Conservation (phyloP, 2,329 filamentous ascomycete species). For the Scedosporium dehoogii region DNA sequence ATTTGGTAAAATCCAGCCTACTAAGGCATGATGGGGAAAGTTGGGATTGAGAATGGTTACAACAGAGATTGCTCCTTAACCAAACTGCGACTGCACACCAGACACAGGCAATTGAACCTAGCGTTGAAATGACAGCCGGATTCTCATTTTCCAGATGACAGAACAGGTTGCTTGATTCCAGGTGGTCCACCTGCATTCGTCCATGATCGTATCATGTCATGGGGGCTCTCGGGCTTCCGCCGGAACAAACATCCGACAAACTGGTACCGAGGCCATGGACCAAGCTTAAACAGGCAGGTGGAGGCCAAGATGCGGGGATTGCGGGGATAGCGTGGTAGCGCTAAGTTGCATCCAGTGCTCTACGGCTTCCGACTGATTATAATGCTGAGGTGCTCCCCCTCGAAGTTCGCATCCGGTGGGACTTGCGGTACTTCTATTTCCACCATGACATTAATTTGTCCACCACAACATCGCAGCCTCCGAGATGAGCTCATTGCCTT, state of each 20-base stretch:
- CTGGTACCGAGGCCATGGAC: not conserved
- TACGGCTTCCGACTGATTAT: not conserved
- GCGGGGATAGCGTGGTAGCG: not conserved
- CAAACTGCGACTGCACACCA: too few species aligned
- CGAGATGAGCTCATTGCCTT: slow-evolving; percentile 1
- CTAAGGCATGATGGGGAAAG: too few species aligned
- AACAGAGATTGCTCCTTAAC: too few species aligned
- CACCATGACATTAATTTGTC: not conserved
- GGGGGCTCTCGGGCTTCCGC: not conserved
- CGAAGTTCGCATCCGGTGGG: slow-evolving; percentile 3
- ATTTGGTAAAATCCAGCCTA: too few species aligned
- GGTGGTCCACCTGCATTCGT: too few species aligned
- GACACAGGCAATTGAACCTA: too few species aligned
- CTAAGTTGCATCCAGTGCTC: not conserved
- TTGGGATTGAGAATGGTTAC: too few species aligned
- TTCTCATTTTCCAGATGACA: too few species aligned
- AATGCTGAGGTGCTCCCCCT: not conserved
- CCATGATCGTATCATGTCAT: too few species aligned
- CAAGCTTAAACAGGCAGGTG: not conserved
- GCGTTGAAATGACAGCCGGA: too few species aligned
- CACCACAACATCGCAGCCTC: not conserved
- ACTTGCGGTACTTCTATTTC: not conserved
- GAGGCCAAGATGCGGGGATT: not conserved
- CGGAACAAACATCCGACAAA: not conserved
- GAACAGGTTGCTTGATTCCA: too few species aligned